Base-by-base conservation (phyloP, 768 basidiomycete species). In the Pisolithus marmoratus region DNA sequence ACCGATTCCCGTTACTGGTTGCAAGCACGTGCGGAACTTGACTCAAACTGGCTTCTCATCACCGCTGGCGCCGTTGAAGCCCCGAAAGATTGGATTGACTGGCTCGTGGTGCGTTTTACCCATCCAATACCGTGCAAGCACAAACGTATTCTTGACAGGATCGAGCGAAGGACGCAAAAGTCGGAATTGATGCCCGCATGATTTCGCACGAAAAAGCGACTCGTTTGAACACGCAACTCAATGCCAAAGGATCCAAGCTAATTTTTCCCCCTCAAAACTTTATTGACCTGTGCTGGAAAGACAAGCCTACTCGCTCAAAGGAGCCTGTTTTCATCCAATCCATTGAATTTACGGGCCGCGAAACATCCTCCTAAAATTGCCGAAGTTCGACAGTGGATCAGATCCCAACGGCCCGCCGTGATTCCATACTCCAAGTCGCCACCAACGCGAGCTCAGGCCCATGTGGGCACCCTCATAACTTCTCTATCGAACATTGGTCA, bases 171-270 rank as follows among this genome's bases (percentile, higher is more conserved):
- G 72, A 72, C 40, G 64, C 76, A 24, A 74, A 80, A 59, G 81
- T 94, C 46, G 93, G 92, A 12, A 77, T 94, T 50, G 93, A 95
- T 65, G 86, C 90, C 3, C 82, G 88, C 15, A 85, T 92, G 81
- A 70, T 94, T 50, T 80, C 89, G 0, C 81, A 87, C 61, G 81
- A 85, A 60, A 83, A 83, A 53, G 86, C 85, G 14, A 73, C 77
- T 9, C 69, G 74, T 41, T 71, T 93, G 49, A 82, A 80, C 54
- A 61, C 74, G 41, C 81, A 80, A 56, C 74, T 92, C 8, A 67
- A 66, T 19, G 38, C 71, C 40, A 75, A 76, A 48, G 73, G 72
- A 48, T 82, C 85, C 17, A 87, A 85, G 65, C 74, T 94, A 53
- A 75, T 85, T 19, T 93, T 85, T 58, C 90, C 90, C 0, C 79